A percentile compares a stretch with the other conserved stretches of the same genome.
Evolutionary conservation across 73 alveolate genomes (phyloP).

Genomic region (Tetrahymena malaccensis): DNA sequence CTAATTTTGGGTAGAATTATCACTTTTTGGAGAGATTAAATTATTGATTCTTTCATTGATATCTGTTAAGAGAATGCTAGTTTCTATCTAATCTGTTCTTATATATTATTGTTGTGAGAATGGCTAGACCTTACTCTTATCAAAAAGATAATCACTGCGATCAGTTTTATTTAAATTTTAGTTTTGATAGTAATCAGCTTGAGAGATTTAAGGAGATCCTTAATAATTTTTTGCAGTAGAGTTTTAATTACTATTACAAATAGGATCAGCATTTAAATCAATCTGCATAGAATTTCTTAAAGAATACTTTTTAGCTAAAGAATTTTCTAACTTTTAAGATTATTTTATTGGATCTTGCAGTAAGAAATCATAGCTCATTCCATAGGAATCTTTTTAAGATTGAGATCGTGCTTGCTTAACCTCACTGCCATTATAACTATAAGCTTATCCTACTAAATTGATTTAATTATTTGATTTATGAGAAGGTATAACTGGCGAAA

Average conservation of each 20-base stretch:
- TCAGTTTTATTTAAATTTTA: not conserved
- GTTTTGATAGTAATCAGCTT: not conserved
- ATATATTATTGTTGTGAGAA: too few species aligned
- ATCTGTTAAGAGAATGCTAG: not conserved
- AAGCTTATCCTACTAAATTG: not conserved
- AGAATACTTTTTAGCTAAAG: not conserved
- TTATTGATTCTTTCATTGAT: not conserved
- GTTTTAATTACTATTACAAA: not conserved
- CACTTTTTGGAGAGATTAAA: not conserved
- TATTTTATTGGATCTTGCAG: not conserved
- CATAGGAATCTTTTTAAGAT: not conserved
- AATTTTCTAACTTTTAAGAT: not conserved
- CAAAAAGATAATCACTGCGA: not conserved
- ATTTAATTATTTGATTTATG: not conserved
- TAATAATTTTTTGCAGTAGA: not conserved
- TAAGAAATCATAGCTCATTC: not conserved
- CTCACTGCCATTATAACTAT: not conserved
- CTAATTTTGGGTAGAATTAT: not conserved
- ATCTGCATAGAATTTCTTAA: not conserved
- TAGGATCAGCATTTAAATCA: not conserved
- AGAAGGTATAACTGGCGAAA: not conserved
- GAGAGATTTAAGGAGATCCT: not conserved
- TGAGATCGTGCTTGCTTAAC: not conserved
- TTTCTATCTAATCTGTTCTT: not conserved
- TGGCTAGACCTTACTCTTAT: not conserved